Conservation (phyloP, 192 early-diverging fungal species). For the Entophlyctis luteolus region DNA sequence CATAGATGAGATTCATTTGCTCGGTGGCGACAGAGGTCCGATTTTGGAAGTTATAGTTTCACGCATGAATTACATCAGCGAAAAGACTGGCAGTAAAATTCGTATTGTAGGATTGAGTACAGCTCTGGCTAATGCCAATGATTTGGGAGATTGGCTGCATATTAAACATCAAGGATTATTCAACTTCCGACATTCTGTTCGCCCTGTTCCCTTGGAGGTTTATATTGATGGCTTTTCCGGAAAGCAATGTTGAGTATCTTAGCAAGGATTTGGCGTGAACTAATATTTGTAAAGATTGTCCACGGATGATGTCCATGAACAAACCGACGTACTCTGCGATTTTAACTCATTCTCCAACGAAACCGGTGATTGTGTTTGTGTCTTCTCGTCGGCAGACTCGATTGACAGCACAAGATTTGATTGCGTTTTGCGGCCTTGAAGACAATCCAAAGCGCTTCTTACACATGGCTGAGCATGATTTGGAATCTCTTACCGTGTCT, state of each 20-base stretch:
- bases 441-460: slow-evolving; percentile 89
- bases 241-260: slow-evolving; percentile 66
- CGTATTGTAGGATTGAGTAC: slow-evolving; percentile 95
- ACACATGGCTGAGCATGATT: slow-evolving; percentile 74
- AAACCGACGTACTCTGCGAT: slow-evolving; percentile 94
- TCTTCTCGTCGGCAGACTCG: slow-evolving; percentile 95
- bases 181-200: slow-evolving; percentile 95
- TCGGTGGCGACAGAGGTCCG: slow-evolving; percentile 94
- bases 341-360: slow-evolving; percentile 83
- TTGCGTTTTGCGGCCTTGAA: slow-evolving; percentile 86
- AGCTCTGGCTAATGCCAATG: slow-evolving; percentile 91
- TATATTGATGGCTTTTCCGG: slow-evolving; percentile 96
- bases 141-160: slow-evolving; percentile 96
- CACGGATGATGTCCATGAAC: slow-evolving; percentile 98
- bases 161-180: slow-evolving; percentile 81
- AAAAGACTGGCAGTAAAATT: slow-evolving; percentile 67
- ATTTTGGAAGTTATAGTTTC: slow-evolving; percentile 97
- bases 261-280: too few species aligned
- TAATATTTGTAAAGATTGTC: slow-evolving; percentile 80
- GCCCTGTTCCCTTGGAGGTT: slow-evolving; percentile 95
- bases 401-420: slow-evolving; percentile 93
- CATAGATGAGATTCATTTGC: slow-evolving; percentile 97
- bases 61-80: slow-evolving; percentile 94
- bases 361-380: slow-evolving; percentile 97
- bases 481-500: slow-evolving; percentile 66